phyloP scores from a whole-genome alignment of 805 yeast species.

The Candida glaebosa region DNA sequence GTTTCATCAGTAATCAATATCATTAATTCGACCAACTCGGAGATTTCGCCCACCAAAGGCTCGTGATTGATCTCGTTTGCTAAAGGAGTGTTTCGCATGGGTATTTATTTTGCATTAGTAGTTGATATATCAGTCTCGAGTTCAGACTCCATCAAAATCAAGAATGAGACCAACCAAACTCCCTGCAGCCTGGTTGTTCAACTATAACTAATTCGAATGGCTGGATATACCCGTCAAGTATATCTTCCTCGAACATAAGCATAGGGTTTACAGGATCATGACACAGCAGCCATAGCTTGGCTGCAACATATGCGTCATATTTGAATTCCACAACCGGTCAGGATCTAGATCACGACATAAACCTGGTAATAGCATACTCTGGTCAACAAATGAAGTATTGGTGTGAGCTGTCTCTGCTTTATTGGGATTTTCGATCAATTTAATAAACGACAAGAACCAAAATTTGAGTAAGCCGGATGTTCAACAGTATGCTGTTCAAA shows the following conservation, averaged over 20 bases:
- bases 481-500: neutral
- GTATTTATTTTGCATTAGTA: too few relatives aligned
- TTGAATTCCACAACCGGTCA: neutral
- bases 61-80: too few relatives aligned
- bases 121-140: neutral
- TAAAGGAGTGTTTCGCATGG: too few relatives aligned
- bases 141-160: neutral
- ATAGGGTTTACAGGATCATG: neutral
- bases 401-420: neutral
- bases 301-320: neutral
- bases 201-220: neutral
- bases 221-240: neutral
- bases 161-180: neutral
- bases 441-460: slow-evolving; percentile 7
- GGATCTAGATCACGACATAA: neutral
- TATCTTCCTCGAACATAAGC: neutral
- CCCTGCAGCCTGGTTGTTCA: neutral
- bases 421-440: neutral
- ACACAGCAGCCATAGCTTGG: neutral
- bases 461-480: neutral
- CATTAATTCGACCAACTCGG: neutral
- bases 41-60: too few relatives aligned
- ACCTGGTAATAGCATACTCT: neutral
- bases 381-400: neutral
- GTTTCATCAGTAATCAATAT: neutral